These are phyloP conservation scores for Grifola frondosa DNA, from an alignment of 1,284 basidiomycete genomes.

Conservation along the genomic window DNA sequence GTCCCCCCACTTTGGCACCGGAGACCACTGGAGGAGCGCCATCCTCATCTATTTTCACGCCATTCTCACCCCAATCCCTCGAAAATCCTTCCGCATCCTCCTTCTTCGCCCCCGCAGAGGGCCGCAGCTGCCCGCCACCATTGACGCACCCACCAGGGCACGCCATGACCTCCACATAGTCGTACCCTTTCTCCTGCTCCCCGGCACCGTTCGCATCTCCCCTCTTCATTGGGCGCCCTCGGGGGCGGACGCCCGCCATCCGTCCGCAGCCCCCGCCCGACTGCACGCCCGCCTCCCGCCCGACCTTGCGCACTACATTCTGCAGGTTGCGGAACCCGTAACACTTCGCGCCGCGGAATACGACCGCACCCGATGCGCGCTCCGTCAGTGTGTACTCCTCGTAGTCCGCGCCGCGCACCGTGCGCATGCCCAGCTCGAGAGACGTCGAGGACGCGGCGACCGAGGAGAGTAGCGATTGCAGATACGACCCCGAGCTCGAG, in stretches of 20 bases:
- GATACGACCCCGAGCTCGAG: slow-evolving; percentile 91
- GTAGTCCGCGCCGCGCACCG: slow-evolving; percentile 65
- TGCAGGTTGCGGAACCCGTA: slow-evolving; percentile 98
- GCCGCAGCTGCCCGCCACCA: slow-evolving; percentile 92
- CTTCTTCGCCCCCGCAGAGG: slow-evolving; percentile 32
- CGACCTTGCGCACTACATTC: slow-evolving; percentile 93
- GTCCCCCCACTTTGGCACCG: slow-evolving; percentile 62
- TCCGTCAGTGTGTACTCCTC: slow-evolving; percentile 61
- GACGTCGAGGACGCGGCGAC: slow-evolving; percentile 46
- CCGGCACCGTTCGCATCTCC: slow-evolving; percentile 31
- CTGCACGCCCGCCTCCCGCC: slow-evolving; percentile 78
- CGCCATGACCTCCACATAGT: slow-evolving; percentile 99
- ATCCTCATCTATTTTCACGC: slow-evolving; percentile 43
- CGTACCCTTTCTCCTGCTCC: slow-evolving; percentile 65
- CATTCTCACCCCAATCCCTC: slow-evolving; percentile 54
- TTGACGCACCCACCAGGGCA: slow-evolving; percentile 98
- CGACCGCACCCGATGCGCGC: slow-evolving; percentile 48
- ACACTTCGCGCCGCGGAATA: slow-evolving; percentile 93
- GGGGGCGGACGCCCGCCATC: slow-evolving; percentile 40
- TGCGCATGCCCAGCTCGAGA: slow-evolving; percentile 57
- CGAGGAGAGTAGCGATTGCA: slow-evolving; percentile 70
- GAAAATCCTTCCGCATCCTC: slow-evolving; percentile 62
- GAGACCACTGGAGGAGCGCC: slow-evolving; percentile 24
- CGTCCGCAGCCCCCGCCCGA: slow-evolving; percentile 62
- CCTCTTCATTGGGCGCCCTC: slow-evolving; percentile 32